Conservation (phyloP, 306 rosid species). For the Mimosa bimucronata region DNA sequence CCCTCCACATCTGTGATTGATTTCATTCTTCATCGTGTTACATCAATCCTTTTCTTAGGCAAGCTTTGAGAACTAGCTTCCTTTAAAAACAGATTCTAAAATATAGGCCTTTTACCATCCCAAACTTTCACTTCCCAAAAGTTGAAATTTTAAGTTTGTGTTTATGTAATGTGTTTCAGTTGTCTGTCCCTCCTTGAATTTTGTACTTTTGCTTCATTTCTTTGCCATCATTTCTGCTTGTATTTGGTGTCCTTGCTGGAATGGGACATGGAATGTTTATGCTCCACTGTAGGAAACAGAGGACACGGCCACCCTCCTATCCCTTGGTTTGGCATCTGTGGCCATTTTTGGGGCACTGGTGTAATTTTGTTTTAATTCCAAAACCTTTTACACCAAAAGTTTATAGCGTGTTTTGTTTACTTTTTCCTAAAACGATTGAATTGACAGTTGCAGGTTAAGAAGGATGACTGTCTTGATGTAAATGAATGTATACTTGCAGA, state of each 20-base stretch:
- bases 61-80: neutral
- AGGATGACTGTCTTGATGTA: slow-evolving; percentile 2
- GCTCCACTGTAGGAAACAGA: neutral
- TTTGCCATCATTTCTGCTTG: neutral
- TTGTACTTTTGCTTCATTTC: neutral
- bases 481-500: slow-evolving; percentile 18
- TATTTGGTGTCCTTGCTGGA: neutral
- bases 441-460: neutral
- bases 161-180: neutral
- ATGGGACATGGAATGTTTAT: neutral
- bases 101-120: neutral
- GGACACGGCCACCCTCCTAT: neutral
- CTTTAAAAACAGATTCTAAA: neutral
- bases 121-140: neutral
- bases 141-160: neutral
- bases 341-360: neutral
- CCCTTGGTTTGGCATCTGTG: neutral
- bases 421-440: neutral
- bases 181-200: neutral
- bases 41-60: neutral
- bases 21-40: neutral
- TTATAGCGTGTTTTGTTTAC: neutral
- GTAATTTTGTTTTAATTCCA: neutral
- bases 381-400: neutral
- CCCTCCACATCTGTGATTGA: neutral